These are phyloP conservation scores for Uncinocarpus reesii DNA, from an alignment of 2,329 filamentous ascomycete species.

Conservation along the genomic window DNA sequence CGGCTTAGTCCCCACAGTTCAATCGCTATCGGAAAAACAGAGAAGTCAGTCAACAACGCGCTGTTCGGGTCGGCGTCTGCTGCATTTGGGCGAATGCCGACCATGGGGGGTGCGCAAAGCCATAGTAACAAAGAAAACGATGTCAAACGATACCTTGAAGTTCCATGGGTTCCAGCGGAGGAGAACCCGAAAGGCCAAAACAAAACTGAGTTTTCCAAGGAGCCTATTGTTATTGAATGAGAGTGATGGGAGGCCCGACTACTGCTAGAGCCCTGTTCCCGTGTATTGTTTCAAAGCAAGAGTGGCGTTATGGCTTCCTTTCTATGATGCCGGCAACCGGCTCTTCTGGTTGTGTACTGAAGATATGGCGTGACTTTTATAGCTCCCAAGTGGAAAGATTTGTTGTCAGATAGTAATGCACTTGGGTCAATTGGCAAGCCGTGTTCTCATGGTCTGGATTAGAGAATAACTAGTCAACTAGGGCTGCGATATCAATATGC, in stretches of 20 bases:
- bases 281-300: too few species aligned
- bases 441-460: too few species aligned
- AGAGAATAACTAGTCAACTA: too few species aligned
- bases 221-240: not conserved
- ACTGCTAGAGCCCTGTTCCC: too few species aligned
- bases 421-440: too few species aligned
- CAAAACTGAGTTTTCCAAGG: not conserved
- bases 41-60: conserved; percentile 9
- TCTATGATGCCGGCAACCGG: too few species aligned
- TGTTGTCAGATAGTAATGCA: too few species aligned
- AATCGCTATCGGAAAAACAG: conserved; percentile 9
- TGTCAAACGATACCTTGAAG: not conserved
- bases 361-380: not conserved
- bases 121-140: not conserved
- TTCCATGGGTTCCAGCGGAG: conserved; percentile 1
- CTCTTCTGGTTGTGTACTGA: too few species aligned
- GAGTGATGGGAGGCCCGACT: too few species aligned
- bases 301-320: too few species aligned
- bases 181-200: conserved; percentile 1
- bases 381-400: too few species aligned
- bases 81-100: conserved; percentile 1
- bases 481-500: too few species aligned
- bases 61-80: conserved; percentile 11
- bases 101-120: not conserved
- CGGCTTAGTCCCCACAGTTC: conserved; percentile 7